Evolutionary conservation across 2,329 filamentous ascomycete genomes (phyloP), one percentile per base, ranked within the genome.

Genomic region (Aspergillus amoenus): DNA sequence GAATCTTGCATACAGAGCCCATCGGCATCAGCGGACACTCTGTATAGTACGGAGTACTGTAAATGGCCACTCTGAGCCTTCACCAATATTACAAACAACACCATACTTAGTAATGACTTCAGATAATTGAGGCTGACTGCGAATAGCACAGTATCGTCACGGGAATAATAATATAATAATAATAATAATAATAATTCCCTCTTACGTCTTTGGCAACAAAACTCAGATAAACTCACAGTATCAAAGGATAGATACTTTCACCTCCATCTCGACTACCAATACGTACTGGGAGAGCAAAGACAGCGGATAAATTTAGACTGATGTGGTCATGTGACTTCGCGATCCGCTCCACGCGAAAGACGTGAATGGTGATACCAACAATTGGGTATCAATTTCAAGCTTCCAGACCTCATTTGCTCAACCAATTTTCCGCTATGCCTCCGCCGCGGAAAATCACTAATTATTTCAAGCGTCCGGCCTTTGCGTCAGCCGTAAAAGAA

Each of bases 401-500:
- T n/a, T 30, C 30, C 11, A 17, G n/a, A 15, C 51, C 22, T n/a
- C n/a, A 34, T 46, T 43, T 30, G 4, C 45, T 40, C 15, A 22
- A 32, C 5, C 15, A 37, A 22, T 4, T 45, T 32, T 46, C 56
- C 59, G 56, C 54, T 27, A 71, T 73, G 69, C 61, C 68, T 52
- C 61, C 61, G 30, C 22, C 57, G 17, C 70, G 66, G 15, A 74
- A 64, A 47, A 78, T 82, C 32, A 73, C 70, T 9, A 76, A 78
- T 52, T 83, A 79, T 62, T 83, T 83, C 67, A 76, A 73, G 46
- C 73, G 75, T 3, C 76, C 50, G 54, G 65, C 27, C 68, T 67
- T 62, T 49, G 47, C 58, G 18, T 9, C 43, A 27, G 30, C 45
- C 15, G 42, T 48, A 30, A 48, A 43, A 42, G 58, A 61, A 13